Evolutionary conservation across 352 stramenopile genomes (phyloP), one percentile per base, ranked within the genome.

Genomic region (Phytopythium kandeliae): DNA sequence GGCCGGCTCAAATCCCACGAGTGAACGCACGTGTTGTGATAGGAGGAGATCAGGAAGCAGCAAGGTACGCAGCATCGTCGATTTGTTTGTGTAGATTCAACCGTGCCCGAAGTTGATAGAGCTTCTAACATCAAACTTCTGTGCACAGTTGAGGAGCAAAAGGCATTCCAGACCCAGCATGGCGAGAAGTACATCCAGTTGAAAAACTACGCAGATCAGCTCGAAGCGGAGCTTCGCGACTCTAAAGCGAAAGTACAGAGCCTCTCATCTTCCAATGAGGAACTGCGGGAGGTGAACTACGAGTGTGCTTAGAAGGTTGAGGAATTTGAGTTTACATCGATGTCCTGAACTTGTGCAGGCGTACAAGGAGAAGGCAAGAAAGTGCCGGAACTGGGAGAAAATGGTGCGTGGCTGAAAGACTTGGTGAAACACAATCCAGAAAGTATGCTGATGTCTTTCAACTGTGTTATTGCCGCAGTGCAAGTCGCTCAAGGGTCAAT

Each of bases 331-430:
- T 0, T 41, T 31, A 15, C 10, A 9, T 33, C 41, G 28, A 51
- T 22, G 15, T 58, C 15, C n/a, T n/a, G n/a, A n/a, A n/a, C n/a
- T n/a, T 26, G 37, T 2, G 7, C 17, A 92, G 83, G 81, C 83
- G 26, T 94, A 92, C 72, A 91, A 92, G 44, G 83, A 94, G 28
- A 94, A 92, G 51, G 84, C 83, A 12, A 57, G 80, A 42, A 91
- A 91, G 67, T 94, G 83, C 58, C 64, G 83, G 13, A 92, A 91
- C 60, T 94, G 80, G 79, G 83, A 94, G 60, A 94, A 92, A 62
- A 91, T 94, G 80, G 83, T 85, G 54, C 45, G 53, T 17, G n/a
- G n/a, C n/a, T n/a, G n/a, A n/a, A n/a, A n/a, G n/a, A n/a, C n/a
- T n/a, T n/a, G 4, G 6, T 35, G 31, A 35, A 35, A 35, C 7